A percentile compares a stretch with the other conserved stretches of the same genome.
Conservation (phyloP, 1,139 yeast species). For the Suhomyces coccinellae region DNA sequence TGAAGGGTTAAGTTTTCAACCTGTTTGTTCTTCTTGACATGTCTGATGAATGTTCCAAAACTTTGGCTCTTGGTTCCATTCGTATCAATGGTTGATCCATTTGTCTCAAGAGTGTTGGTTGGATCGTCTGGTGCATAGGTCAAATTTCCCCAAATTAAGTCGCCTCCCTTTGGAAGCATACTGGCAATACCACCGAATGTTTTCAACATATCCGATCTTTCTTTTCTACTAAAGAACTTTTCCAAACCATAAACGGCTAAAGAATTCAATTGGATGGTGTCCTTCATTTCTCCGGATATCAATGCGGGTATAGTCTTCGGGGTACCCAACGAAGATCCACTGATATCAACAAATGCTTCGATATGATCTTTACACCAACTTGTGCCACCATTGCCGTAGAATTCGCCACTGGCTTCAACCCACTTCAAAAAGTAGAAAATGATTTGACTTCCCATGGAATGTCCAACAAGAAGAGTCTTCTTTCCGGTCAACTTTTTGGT, state of each 20-base stretch:
- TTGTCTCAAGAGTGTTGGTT: constrained; percentile 31
- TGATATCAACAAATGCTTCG: constrained; percentile 77
- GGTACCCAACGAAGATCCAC: constrained; percentile 88
- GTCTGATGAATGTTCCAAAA: constrained; percentile 73
- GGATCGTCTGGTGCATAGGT: constrained; percentile 63
- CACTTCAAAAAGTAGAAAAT: constrained; percentile 87
- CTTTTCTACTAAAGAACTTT: constrained; percentile 85
- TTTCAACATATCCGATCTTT: constrained; percentile 80
- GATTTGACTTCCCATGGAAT: constrained; percentile 95
- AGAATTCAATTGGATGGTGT: constrained; percentile 90
- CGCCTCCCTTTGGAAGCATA: constrained; percentile 96
- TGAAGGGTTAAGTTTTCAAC: constrained; percentile 51
- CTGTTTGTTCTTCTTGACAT: constrained; percentile 22
- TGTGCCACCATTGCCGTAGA: constrained; percentile 84
- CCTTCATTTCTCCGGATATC: constrained; percentile 96
- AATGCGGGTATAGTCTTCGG: constrained; percentile 92
- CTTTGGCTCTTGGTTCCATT: constrained; percentile 43
- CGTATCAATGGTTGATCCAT: constrained; percentile 23
- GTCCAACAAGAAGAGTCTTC: constrained; percentile 80
- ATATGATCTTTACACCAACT: constrained; percentile 84
- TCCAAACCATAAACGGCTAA: constrained; percentile 93
- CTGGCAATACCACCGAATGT: constrained; percentile 93
- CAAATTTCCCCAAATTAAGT: constrained; percentile 78
- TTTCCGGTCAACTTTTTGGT: constrained; percentile 52
- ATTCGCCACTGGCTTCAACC: constrained; percentile 85